Percentiles rank a stretch among this genome's conserved stretches.
Conservation (phyloP, 2,329 filamentous ascomycete genomes). For the Leptographium flavum region DNA sequence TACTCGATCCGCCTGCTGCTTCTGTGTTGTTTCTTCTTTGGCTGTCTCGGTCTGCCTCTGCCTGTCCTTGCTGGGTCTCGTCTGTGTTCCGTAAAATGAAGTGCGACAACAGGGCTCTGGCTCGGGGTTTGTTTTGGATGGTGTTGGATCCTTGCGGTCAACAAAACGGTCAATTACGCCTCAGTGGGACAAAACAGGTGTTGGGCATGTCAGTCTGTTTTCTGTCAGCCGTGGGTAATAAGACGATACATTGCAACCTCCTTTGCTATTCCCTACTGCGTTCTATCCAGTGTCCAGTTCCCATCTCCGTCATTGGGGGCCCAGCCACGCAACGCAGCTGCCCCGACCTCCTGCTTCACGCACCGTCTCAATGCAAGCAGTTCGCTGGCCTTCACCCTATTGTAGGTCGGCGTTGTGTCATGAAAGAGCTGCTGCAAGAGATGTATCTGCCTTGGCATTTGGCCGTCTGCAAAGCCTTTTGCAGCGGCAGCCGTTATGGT, state of each 20-base stretch:
- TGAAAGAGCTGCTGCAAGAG: background rate
- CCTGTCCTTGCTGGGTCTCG: background rate
- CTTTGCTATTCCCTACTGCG: background rate
- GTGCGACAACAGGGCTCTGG: background rate
- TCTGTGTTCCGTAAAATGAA: background rate
- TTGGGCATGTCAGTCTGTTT: background rate
- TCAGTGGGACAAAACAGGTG: background rate
- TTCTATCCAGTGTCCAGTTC: constrained; percentile 14
- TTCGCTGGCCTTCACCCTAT: constrained; percentile 1
- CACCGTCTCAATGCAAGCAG: constrained; percentile 1
- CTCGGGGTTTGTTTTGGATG: background rate
- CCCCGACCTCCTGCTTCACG: constrained; percentile 7
- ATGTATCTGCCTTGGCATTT: background rate
- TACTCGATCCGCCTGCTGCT: too few species aligned
- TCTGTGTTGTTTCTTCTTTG: background rate
- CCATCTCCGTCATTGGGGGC: constrained; percentile 24
- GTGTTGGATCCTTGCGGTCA: background rate
- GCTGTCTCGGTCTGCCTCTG: background rate
- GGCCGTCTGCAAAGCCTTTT: background rate
- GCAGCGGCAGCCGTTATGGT: constrained; percentile 23
- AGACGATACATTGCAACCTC: background rate
- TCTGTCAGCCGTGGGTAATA: background rate
- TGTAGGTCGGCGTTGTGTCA: background rate
- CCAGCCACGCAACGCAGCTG: constrained; percentile 7
- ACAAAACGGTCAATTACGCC: background rate